Base-by-base conservation (phyloP, 2,329 filamentous ascomycete genomes). In the Magnaporthiopsis poae region DNA sequence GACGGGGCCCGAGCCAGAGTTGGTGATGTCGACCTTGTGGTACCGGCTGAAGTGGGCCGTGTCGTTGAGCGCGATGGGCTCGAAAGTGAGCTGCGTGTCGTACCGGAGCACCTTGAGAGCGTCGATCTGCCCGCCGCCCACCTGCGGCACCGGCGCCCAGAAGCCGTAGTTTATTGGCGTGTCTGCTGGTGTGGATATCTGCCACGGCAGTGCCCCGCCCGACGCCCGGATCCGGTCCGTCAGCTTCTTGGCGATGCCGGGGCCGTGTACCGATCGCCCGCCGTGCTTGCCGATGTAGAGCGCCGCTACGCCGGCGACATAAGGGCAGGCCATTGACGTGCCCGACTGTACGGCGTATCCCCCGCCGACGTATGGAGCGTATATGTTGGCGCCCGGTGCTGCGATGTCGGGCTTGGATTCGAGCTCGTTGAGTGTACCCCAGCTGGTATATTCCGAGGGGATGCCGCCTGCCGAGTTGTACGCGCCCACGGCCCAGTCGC, bases 271-370 rank as follows among this genome's bases (percentile, higher is more conserved):
- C 8, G n/a, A 27, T 18, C 35, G 29, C 4, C 77, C 76, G 21
- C 76, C 76, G 60, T 71, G 68, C 25, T 72, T 72, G 13, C 75
- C 70, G 46, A 78, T 72, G 62, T 77, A 79, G 9, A 79, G 74
- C 21, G 77, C 77, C 2, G 77, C 76, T 64, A 86, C 80, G 56
- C 79, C 86, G 5, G 69, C 68, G 1, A 66, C 61, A 29, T 82
- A 73, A 21, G 82, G 80, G 68, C 78, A 77, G 11, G 81, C 79
- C 82, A 86, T 86, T 1, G 81, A 84, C 0, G 83, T 86, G 18
- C 84, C 83, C n/a, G 75, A 79, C 29, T 80, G 74, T 0, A 82
- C 75, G 13, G 76, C 76, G 46, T 73, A 75, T 2, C 71, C 71
- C 39, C 76, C 71, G 13, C 67, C 62, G 29, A 78, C 78, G 67